Evolutionary conservation across 2,329 filamentous ascomycete genomes (phyloP).

Genomic region (Fusarium nisikadoi): DNA sequence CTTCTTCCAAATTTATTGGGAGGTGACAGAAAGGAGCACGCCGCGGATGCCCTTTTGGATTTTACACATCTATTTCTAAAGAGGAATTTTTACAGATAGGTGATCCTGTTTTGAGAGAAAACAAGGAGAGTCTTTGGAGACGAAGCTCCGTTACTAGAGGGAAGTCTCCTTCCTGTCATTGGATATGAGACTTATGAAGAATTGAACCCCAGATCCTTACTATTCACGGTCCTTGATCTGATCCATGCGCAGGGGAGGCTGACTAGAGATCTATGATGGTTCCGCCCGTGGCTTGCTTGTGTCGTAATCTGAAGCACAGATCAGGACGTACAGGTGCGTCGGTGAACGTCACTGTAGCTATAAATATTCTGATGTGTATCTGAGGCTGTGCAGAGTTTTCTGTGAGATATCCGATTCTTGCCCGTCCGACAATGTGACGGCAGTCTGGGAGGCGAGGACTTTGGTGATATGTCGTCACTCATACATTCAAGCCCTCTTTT

Average conservation of each 20-base stretch:
- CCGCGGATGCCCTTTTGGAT: conserved; percentile 9
- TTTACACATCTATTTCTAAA: conserved; percentile 19
- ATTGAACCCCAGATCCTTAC: conserved; percentile 14
- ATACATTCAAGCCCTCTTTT: conserved; percentile 39
- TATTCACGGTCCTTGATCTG: conserved; percentile 22
- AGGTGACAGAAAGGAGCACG: conserved; percentile 1
- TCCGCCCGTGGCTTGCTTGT: conserved; percentile 12
- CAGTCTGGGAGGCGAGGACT: not conserved
- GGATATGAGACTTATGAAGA: conserved; percentile 15
- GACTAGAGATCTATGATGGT: conserved; percentile 11
- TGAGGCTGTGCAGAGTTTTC: not conserved
- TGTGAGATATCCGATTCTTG: not conserved
- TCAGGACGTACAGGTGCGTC: not conserved
- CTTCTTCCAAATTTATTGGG: not conserved
- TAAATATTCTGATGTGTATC: conserved; percentile 1
- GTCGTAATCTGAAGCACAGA: conserved; percentile 13
- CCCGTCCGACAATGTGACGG: not conserved
- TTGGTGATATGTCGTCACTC: not conserved
- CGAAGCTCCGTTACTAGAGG: conserved; percentile 11
- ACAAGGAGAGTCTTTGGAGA: conserved; percentile 16
- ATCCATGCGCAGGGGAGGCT: conserved; percentile 25
- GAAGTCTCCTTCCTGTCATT: conserved; percentile 2
- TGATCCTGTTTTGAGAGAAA: conserved; percentile 9
- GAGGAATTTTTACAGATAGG: conserved; percentile 15
- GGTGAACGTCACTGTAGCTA: not conserved